phyloP scores from a whole-genome alignment of 2,329 filamentous ascomycete species.

The Phialophora tarda region DNA sequence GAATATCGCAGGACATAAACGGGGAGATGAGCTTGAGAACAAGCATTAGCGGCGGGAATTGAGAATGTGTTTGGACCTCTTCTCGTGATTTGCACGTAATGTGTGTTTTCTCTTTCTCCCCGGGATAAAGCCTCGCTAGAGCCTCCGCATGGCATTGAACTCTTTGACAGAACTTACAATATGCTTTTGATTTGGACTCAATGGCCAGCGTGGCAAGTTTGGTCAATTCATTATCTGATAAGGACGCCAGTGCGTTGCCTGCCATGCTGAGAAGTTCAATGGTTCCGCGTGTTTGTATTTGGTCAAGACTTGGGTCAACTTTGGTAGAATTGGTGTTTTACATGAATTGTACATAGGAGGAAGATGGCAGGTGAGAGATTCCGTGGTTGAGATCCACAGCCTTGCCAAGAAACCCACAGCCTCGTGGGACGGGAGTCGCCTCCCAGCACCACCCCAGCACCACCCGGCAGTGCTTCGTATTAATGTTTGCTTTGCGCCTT shows the following conservation, averaged over 20 bases:
- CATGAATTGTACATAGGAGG: slow-evolving; percentile 7
- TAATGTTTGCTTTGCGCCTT: background rate
- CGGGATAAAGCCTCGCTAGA: background rate
- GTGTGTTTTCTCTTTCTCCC: background rate
- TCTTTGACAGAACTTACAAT: slow-evolving; percentile 65
- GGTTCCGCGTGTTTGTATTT: background rate
- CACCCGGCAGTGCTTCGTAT: background rate
- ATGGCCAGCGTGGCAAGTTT: slow-evolving; percentile 57
- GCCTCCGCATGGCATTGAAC: background rate
- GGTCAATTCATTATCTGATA: slow-evolving; percentile 34
- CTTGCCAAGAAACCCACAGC: slow-evolving; percentile 26
- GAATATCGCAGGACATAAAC: background rate
- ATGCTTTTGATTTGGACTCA: slow-evolving; percentile 76
- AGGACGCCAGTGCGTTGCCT: slow-evolving; percentile 7
- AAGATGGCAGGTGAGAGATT: background rate
- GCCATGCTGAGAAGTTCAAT: background rate
- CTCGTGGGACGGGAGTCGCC: slow-evolving; percentile 12
- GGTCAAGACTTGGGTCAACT: background rate
- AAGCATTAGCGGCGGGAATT: background rate
- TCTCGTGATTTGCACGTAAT: background rate
- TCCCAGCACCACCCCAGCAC: background rate
- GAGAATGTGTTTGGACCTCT: background rate
- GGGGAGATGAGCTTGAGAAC: background rate
- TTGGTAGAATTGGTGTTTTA: background rate
- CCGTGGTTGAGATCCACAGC: slow-evolving; percentile 5